phyloP scores from a whole-genome alignment of 768 basidiomycete species.

The Austroboletus eburneus region DNA sequence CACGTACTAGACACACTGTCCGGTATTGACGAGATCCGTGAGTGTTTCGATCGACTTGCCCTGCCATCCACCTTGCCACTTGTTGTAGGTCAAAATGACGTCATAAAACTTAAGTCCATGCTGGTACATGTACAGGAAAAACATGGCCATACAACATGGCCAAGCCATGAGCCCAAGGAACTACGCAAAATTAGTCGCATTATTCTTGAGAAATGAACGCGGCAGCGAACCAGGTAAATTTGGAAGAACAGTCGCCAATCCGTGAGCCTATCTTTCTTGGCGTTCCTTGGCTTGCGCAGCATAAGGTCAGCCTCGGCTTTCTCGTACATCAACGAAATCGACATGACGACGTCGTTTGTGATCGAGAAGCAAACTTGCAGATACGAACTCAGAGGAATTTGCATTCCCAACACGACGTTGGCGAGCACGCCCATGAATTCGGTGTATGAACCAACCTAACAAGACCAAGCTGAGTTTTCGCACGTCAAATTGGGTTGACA shows the following conservation, averaged over 20 bases:
- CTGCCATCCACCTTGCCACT: slow-evolving; percentile 36
- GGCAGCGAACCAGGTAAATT: slow-evolving; percentile 39
- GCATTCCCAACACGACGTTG: slow-evolving; percentile 57
- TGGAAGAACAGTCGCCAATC: slow-evolving; percentile 47
- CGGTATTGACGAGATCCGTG: slow-evolving; percentile 34
- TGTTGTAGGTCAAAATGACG: slow-evolving; percentile 39
- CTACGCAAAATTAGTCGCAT: slow-evolving; percentile 18
- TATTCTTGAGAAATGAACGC: background rate
- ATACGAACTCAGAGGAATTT: slow-evolving; percentile 51
- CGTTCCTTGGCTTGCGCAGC: slow-evolving; percentile 45
- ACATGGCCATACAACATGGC: slow-evolving; percentile 43
- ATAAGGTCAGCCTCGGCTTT: slow-evolving; percentile 49
- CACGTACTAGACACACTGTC: slow-evolving; percentile 45
- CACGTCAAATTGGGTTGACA: background rate
- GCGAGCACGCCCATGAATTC: slow-evolving; percentile 54
- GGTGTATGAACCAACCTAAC: slow-evolving; percentile 53
- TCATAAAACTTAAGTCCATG: slow-evolving; percentile 36
- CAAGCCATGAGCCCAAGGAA: slow-evolving; percentile 45
- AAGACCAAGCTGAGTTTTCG: background rate
- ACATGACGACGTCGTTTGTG: slow-evolving; percentile 48
- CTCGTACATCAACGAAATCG: slow-evolving; percentile 49
- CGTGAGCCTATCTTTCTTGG: slow-evolving; percentile 46
- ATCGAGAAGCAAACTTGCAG: slow-evolving; percentile 56
- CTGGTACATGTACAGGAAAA: slow-evolving; percentile 36
- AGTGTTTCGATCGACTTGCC: slow-evolving; percentile 30